phyloP scores from a whole-genome alignment of 2,329 filamentous ascomycete genomes.

The Fusarium sp. region DNA sequence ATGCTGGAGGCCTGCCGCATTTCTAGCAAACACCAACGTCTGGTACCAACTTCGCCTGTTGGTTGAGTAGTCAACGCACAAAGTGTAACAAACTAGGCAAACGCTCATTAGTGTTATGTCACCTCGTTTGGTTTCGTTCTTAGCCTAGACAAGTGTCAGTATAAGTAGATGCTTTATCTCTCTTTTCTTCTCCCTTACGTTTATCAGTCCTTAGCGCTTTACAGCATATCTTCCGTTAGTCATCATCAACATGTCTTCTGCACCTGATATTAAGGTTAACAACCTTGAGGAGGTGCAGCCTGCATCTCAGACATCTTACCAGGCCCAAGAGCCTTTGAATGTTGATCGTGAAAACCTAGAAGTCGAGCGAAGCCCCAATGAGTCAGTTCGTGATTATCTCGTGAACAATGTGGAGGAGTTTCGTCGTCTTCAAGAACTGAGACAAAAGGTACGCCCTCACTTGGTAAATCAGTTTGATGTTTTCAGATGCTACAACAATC shows the following conservation, averaged over 20 bases:
- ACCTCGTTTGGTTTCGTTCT: background rate
- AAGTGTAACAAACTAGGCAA: background rate
- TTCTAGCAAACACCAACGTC: background rate
- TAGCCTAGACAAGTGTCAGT: background rate
- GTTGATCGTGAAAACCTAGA: background rate
- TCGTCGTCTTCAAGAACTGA: constrained; percentile 15
- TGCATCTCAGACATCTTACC: background rate
- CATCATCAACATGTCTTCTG: background rate
- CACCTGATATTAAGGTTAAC: no score
- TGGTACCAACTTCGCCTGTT: background rate
- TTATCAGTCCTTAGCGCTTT: background rate
- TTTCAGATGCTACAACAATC: background rate
- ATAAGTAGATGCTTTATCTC: background rate
- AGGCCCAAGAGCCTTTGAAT: no score
- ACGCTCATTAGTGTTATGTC: no score
- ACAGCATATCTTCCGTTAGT: background rate
- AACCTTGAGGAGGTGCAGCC: background rate
- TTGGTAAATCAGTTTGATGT: fast-evolving
- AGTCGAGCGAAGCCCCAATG: background rate
- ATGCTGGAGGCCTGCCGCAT: background rate
- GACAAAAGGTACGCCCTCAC: constrained; percentile 17
- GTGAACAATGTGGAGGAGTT: constrained; percentile 14
- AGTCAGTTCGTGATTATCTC: constrained; percentile 13
- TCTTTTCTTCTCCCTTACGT: background rate
- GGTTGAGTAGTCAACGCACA: background rate